phyloP scores from a whole-genome alignment of 208 protist species.

The Leishmania aethiopica region DNA sequence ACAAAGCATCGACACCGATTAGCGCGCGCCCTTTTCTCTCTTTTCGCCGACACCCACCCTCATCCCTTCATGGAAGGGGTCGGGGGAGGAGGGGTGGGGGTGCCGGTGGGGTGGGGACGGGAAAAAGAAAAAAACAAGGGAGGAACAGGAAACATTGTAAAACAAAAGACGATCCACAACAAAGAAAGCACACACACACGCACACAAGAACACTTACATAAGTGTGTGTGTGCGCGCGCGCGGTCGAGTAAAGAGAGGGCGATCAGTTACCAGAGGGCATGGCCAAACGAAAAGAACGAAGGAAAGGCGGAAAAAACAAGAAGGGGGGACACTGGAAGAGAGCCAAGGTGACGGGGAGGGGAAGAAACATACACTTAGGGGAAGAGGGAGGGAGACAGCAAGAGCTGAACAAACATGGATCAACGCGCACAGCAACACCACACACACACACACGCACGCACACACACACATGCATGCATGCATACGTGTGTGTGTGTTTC shows the following conservation, averaged over 20 bases:
- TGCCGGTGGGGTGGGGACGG: too few species aligned
- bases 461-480: neutral
- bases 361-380: neutral
- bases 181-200: neutral
- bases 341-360: neutral
- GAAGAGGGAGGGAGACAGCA: neutral
- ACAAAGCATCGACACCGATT: neutral
- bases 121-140: neutral
- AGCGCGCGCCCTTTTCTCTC: neutral
- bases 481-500: neutral
- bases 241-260: too few species aligned
- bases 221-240: too few species aligned
- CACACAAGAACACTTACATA: neutral
- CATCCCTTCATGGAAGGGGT: neutral
- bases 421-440: neutral
- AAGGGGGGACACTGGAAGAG: neutral
- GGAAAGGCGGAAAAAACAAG: neutral
- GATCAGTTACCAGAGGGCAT: neutral
- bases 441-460: neutral
- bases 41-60: neutral
- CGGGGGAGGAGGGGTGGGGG: neutral
- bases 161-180: too few species aligned
- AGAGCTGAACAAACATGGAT: neutral
- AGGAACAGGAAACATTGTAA: neutral
- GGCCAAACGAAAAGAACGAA: neutral